Percentiles rank a stretch among this genome's conserved stretches.
phyloP scores from a whole-genome alignment of 306 rosid genomes.

The Inga oerstediana region DNA sequence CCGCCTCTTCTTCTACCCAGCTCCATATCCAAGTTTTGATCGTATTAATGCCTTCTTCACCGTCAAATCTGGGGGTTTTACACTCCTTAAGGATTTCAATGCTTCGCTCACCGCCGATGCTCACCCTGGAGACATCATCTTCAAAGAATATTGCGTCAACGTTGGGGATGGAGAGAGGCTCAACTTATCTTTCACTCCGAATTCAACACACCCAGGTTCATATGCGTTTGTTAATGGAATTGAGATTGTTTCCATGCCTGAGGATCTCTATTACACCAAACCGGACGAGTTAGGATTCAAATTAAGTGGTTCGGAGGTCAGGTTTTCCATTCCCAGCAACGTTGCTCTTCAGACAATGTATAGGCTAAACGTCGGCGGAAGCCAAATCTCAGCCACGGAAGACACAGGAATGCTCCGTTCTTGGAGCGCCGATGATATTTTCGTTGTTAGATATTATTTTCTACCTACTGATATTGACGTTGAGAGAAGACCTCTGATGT shows the following conservation, averaged over 20 bases:
- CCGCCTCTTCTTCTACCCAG: constrained; percentile 32
- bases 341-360: neutral
- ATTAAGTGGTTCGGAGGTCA: neutral
- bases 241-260: constrained; percentile 60
- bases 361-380: neutral
- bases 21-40: neutral
- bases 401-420: neutral
- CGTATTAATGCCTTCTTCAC: constrained; percentile 31
- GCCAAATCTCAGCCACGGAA: neutral
- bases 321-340: neutral
- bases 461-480: neutral
- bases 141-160: constrained; percentile 39
- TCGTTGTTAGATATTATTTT: neutral
- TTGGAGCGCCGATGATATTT: neutral
- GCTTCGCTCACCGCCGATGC: constrained; percentile 29
- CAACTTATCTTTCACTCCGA: neutral
- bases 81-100: constrained; percentile 40
- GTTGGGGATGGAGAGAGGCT: neutral
- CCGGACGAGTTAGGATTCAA: neutral
- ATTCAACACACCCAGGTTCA: neutral
- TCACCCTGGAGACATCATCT: neutral
- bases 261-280: constrained; percentile 41
- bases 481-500: neutral
- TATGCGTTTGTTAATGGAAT: constrained; percentile 56
- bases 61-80: constrained; percentile 28